Conservation (phyloP, 148 eudicot species). For the Nepenthes gracilis region DNA sequence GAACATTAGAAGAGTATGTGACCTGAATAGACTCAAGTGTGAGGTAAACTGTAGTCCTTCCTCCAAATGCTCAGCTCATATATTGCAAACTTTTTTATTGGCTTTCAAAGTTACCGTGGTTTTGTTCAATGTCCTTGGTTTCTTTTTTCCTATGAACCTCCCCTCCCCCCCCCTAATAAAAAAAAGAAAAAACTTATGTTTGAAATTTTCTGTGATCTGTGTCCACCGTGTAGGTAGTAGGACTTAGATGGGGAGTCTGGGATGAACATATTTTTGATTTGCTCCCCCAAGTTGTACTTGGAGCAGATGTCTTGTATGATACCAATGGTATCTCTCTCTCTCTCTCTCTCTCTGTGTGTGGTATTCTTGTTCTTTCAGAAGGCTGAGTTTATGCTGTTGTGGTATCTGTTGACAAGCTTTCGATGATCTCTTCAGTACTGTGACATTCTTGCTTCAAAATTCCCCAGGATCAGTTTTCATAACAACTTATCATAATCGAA, state of each 20-base stretch:
- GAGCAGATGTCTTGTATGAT: conserved; percentile 96
- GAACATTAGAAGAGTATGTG: conserved; percentile 61
- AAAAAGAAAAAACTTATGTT: too few relatives aligned
- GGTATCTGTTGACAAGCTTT: conserved; percentile 37
- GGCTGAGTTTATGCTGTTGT: conserved; percentile 6
- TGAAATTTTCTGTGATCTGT: background rate
- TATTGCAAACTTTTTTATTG: background rate
- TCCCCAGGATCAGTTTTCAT: conserved; percentile 70
- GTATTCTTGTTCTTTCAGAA: background rate
- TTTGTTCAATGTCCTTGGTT: too few relatives aligned
- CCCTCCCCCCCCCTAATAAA: too few relatives aligned
- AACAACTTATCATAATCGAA: conserved; percentile 86
- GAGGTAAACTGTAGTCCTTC: conserved; percentile 22
- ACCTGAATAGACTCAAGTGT: conserved; percentile 52
- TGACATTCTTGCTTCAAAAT: conserved; percentile 69
- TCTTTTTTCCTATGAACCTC: too few relatives aligned
- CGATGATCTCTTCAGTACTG: conserved; percentile 89
- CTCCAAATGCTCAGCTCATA: background rate
- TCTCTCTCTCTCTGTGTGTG: background rate
- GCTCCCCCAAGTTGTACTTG: conserved; percentile 63
- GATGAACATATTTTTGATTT: conserved; percentile 53
- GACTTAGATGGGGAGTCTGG: conserved; percentile 90
- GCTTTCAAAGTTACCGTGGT: background rate
- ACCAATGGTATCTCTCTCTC: conserved; percentile 37
- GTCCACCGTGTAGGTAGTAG: conserved; percentile 44